Base-by-base conservation (phyloP, 164 flowering plant species). In the Pachysandra terminalis region DNA sequence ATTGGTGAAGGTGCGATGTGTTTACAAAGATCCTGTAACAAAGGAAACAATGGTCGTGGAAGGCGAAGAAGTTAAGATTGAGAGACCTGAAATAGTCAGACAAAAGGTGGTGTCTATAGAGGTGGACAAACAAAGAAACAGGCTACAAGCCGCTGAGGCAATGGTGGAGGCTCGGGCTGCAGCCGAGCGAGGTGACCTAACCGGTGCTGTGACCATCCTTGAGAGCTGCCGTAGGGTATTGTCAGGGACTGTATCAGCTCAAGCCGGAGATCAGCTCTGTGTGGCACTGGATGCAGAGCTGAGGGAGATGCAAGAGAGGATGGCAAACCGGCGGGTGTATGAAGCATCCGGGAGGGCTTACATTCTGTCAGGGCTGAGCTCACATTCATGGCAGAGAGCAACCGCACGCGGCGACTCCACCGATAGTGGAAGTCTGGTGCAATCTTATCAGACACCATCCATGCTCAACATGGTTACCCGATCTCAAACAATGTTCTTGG, bases 351-450 rank as follows among this genome's bases (percentile, higher is more conserved):
- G 96, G 13, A 74, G 91, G 63, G 96, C 91, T 7, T 90, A 87
- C 57, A 79, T 86, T 14, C 80, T 88, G 4, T 87, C 96, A 0
- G 92, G 89, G 6, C 69, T 85, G 57, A 87, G 96, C 76, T 86
- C 96, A 9, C 93, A 87, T 65, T 83, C 88, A 35, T 82, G 84
- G 84, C 96, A 90, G 65, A 75, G 96, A 77, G 93, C 96, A 13
- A 87, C 93, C 10, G 83, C 96, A 19, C 71, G 94, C 25, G 94
- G 94, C 12, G 88, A 84, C 73, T 81, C 86, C 12, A 83, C 81
- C 0, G 86, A 81, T 22, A 71, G 85, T 22, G 70, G 82, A 54
- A 85, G 81, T 65, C 80, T 79, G 1, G 69, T 83, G 14, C 86
- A 78, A 27, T 65, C 89, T 14, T 89, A 87, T 67, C 87, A 83